Evolutionary conservation across 1,139 yeast genomes (phyloP).

Genomic region (Blastobotrys ciferrii): DNA sequence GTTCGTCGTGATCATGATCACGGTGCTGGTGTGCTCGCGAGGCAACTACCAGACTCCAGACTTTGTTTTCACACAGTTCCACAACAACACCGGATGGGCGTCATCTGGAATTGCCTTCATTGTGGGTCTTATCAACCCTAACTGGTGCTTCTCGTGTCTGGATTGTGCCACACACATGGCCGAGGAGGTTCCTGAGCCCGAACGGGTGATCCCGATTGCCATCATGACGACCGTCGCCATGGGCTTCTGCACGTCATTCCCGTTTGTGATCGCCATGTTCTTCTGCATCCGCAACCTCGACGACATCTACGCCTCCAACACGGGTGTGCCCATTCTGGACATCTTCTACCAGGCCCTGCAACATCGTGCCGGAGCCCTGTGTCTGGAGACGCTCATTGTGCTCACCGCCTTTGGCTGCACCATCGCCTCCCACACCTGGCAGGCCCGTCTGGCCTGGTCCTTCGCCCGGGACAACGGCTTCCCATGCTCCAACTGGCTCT

Average conservation of each 20-base stretch:
- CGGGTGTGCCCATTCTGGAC: constrained; percentile 59
- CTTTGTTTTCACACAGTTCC: constrained; percentile 51
- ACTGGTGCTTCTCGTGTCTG: constrained; percentile 58
- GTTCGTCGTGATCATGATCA: constrained; percentile 48
- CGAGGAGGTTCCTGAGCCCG: constrained; percentile 53
- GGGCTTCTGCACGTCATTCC: constrained; percentile 54
- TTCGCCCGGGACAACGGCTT: constrained; percentile 84
- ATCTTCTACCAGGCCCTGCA: constrained; percentile 58
- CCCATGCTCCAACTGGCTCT: constrained; percentile 57
- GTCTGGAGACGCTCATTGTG: constrained; percentile 57
- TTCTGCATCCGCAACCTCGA: constrained; percentile 54
- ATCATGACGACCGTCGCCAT: constrained; percentile 56
- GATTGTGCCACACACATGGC: constrained; percentile 64
- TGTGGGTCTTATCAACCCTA: constrained; percentile 57
- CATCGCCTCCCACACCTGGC: constrained; percentile 70
- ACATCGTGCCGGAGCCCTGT: constrained; percentile 53
- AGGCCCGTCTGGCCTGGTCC: constrained; percentile 80
- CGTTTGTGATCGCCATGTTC: constrained; percentile 55
- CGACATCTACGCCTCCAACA: constrained; percentile 43
- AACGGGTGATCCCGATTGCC: constrained; percentile 53
- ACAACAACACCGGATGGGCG: constrained; percentile 57
- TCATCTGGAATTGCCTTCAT: constrained; percentile 55
- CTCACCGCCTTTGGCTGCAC: constrained; percentile 58
- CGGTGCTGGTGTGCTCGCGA: constrained; percentile 48
- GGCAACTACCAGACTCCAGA: constrained; percentile 48